These are phyloP conservation scores for Umbilicus rupestris DNA, from an alignment of 164 flowering plant species.

Conservation along the genomic window DNA sequence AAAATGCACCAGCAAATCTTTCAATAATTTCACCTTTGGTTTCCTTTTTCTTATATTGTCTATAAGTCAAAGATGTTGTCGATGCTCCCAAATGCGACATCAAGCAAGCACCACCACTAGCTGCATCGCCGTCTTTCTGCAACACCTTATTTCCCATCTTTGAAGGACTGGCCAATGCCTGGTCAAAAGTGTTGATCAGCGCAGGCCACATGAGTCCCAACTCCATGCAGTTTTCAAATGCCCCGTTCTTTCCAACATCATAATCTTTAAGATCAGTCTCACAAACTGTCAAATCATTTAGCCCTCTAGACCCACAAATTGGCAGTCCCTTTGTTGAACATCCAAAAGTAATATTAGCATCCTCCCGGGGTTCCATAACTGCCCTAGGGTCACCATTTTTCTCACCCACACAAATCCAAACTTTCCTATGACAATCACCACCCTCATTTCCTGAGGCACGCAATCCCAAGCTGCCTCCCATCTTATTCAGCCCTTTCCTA, in stretches of 20 bases:
- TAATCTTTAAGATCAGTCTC: slow-evolving; percentile 27
- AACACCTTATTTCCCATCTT: slow-evolving; percentile 43
- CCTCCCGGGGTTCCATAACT: slow-evolving; percentile 30
- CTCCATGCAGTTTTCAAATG: slow-evolving; percentile 62
- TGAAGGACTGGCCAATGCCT: slow-evolving; percentile 47
- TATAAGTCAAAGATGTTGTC: slow-evolving; percentile 8
- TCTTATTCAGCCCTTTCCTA: slow-evolving; percentile 34
- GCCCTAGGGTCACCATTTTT: slow-evolving; percentile 20
- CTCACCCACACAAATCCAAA: slow-evolving; percentile 22
- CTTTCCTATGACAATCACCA: slow-evolving; percentile 10
- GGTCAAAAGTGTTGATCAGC: slow-evolving; percentile 45
- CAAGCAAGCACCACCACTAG: slow-evolving; percentile 17
- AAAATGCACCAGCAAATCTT: slow-evolving; percentile 12
- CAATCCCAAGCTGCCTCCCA: slow-evolving; percentile 13
- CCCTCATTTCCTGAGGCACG: slow-evolving; percentile 14
- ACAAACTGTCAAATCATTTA: neutral
- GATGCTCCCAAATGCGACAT: slow-evolving; percentile 15
- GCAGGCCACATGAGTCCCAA: slow-evolving; percentile 62
- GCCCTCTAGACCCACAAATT: neutral
- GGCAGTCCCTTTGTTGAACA: slow-evolving; percentile 32
- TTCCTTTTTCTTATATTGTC: slow-evolving; percentile 19
- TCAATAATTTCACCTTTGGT: slow-evolving; percentile 13
- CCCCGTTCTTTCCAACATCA: slow-evolving; percentile 30
- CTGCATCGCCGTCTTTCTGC: slow-evolving; percentile 32
- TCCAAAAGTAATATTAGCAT: slow-evolving; percentile 31